Conservation (phyloP, 306 rosid species). For the Argentina anserina region DNA sequence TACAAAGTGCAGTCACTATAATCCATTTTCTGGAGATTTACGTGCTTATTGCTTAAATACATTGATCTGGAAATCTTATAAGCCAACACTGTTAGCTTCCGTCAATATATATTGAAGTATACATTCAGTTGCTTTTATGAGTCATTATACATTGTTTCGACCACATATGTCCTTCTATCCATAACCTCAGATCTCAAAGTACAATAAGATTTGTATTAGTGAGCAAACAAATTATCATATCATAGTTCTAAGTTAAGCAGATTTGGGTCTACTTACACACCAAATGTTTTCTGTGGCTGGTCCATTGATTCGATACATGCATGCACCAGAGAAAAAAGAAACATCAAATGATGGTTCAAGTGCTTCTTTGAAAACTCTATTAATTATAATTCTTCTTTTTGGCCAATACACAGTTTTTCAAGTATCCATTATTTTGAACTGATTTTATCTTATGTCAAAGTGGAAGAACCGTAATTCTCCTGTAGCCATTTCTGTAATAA, state of each 20-base stretch:
- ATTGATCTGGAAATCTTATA: neutral
- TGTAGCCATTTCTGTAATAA: neutral
- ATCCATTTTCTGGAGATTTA: neutral
- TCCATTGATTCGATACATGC: neutral
- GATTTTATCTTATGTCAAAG: neutral
- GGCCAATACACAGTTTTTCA: neutral
- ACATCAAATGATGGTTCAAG: neutral
- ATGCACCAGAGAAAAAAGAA: neutral
- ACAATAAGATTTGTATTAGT: neutral
- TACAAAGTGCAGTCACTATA: neutral
- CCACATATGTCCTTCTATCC: neutral
- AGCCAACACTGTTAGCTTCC: neutral
- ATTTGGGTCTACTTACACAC: neutral
- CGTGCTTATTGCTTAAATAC: neutral
- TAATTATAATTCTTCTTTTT: neutral
- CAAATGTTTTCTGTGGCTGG: constrained; percentile 4
- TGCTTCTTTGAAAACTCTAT: neutral
- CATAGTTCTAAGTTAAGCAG: neutral
- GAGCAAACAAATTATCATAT: neutral
- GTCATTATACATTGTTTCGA: neutral
- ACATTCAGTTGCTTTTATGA: neutral
- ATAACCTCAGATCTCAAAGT: neutral
- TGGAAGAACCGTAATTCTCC: neutral
- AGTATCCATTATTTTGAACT: constrained; percentile 1
- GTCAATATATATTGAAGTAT: neutral